phyloP scores from a whole-genome alignment of 148 eudicot genomes.

The Cornus controversa region DNA sequence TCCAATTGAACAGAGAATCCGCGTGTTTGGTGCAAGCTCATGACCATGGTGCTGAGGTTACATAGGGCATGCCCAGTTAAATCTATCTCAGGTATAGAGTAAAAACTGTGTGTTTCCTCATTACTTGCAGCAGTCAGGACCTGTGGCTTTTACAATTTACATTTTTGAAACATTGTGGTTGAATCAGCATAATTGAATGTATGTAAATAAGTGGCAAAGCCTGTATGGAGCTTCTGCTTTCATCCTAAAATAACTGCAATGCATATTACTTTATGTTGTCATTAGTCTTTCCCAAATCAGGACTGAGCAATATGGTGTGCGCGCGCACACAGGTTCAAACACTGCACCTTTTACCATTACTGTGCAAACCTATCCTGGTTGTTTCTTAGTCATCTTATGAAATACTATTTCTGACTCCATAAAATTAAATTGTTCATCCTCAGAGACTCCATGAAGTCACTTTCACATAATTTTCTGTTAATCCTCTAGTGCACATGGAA shows the following conservation, averaged over 20 bases:
- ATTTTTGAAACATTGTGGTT: not conserved
- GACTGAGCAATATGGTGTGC: too few relatives aligned
- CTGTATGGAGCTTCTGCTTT: slow-evolving; percentile 13
- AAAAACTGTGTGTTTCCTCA: not conserved
- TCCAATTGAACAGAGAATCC: slow-evolving; percentile 80
- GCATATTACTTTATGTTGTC: too few relatives aligned
- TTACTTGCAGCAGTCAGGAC: not conserved
- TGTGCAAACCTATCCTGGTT: too few relatives aligned
- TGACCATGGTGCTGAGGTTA: slow-evolving; percentile 12
- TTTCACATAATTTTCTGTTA: too few relatives aligned
- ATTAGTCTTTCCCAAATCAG: too few relatives aligned
- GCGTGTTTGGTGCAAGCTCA: slow-evolving; percentile 87
- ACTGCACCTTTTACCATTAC: too few relatives aligned
- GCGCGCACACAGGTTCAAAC: too few relatives aligned
- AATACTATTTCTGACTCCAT: too few relatives aligned
- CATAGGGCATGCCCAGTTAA: not conserved
- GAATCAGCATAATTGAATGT: slow-evolving; percentile 1
- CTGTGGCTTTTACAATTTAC: not conserved
- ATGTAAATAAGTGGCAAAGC: slow-evolving; percentile 31
- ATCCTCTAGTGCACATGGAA: too few relatives aligned
- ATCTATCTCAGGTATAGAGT: not conserved
- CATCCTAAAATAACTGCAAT: slow-evolving; percentile 3
- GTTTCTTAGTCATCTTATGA: too few relatives aligned
- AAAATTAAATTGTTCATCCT: too few relatives aligned
- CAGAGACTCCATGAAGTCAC: too few relatives aligned